A percentile compares a stretch with the other conserved stretches of the same genome.
These are phyloP conservation scores for Mortierella antarctica DNA, from an alignment of 192 early-diverging fungal genomes.

Conservation along the genomic window DNA sequence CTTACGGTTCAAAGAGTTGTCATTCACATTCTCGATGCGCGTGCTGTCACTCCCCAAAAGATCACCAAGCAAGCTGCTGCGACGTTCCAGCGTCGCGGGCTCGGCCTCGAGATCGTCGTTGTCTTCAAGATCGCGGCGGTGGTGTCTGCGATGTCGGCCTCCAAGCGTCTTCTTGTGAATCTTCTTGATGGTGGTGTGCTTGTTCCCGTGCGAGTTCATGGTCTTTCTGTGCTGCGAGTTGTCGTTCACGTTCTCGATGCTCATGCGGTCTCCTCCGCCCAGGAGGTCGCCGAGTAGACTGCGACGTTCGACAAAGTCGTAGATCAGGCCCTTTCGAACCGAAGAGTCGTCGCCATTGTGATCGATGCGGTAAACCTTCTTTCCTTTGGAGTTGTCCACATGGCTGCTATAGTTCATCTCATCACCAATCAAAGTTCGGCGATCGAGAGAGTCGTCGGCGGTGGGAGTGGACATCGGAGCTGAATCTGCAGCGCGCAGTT, in stretches of 20 bases:
- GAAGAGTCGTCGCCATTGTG: slow-evolving; percentile 4
- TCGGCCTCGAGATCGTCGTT: not conserved
- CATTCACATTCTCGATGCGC: not conserved
- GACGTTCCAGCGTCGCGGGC: not conserved
- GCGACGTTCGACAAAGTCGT: not conserved
- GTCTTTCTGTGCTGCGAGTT: slow-evolving; percentile 11
- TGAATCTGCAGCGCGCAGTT: not conserved
- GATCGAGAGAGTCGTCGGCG: not conserved
- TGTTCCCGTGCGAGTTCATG: slow-evolving; percentile 1
- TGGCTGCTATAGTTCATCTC: not conserved
- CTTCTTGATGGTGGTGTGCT: not conserved
- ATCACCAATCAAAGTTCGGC: slow-evolving; percentile 4
- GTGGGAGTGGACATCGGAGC: not conserved
- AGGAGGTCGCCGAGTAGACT: not conserved
- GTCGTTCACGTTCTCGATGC: slow-evolving; percentile 13
- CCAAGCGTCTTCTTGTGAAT: not conserved
- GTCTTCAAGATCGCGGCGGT: not conserved
- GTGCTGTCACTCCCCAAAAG: not conserved
- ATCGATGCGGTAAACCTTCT: slow-evolving; percentile 2
- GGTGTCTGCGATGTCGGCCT: not conserved
- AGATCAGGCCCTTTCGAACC: not conserved
- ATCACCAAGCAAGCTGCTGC: not conserved
- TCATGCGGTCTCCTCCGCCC: not conserved
- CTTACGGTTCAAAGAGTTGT: not conserved
- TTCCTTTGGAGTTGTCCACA: slow-evolving; percentile 2